phyloP scores from a whole-genome alignment of 192 early-diverging fungal genomes.

The Kappamyces sp. region DNA sequence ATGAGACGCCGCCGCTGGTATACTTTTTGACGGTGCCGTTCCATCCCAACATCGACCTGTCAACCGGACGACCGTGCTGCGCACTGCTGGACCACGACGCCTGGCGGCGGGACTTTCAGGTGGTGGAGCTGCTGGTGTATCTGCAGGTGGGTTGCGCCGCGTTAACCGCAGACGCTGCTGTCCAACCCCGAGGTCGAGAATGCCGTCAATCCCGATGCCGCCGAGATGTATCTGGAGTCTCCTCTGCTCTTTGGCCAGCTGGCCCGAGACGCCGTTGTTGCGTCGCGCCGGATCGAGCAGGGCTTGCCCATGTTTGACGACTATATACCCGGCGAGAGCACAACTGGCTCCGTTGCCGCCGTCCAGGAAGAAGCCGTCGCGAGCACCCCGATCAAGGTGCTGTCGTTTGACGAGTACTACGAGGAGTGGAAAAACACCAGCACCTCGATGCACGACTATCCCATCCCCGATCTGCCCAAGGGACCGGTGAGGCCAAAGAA shows the following conservation, averaged over 20 bases:
- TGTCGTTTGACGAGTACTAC: constrained; percentile 49
- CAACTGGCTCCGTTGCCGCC: constrained; percentile 4
- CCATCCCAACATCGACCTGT: constrained; percentile 51
- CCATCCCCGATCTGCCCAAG: background rate
- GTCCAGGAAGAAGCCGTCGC: constrained; percentile 4
- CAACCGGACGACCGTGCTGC: constrained; percentile 35
- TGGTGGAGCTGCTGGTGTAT: constrained; percentile 24
- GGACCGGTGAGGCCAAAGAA: constrained; percentile 12
- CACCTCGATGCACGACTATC: constrained; percentile 31
- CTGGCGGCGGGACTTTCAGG: constrained; percentile 35
- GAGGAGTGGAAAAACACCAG: constrained; percentile 39
- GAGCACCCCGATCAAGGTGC: constrained; percentile 19
- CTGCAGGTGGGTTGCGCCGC: constrained; percentile 29
- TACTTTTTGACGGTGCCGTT: constrained; percentile 50
- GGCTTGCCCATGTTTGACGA: constrained; percentile 9
- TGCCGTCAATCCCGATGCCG: constrained; percentile 40
- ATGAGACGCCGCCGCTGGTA: constrained; percentile 42
- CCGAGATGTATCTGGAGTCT: constrained; percentile 34
- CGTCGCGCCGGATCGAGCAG: constrained; percentile 36
- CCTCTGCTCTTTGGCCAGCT: constrained; percentile 44
- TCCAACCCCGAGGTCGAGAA: constrained; percentile 35
- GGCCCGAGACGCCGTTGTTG: constrained; percentile 44
- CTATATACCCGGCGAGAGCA: background rate
- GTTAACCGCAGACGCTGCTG: constrained; percentile 27
- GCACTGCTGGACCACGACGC: constrained; percentile 28